A percentile compares a stretch with the other conserved stretches of the same genome.
Evolutionary conservation across 2,329 filamentous ascomycete genomes (phyloP).

Genomic region (Alternaria gaisen): DNA sequence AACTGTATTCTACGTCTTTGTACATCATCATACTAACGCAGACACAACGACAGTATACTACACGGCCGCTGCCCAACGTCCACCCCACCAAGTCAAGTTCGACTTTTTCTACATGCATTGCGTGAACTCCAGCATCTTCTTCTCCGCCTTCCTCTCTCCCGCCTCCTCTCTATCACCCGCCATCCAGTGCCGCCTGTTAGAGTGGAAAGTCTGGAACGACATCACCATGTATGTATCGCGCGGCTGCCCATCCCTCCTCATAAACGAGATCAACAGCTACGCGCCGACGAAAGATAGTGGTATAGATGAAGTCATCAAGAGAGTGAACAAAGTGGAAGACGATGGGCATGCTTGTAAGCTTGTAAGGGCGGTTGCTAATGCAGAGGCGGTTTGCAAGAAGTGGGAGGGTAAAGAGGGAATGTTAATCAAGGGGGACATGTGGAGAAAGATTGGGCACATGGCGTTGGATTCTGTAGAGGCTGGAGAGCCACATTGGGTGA

Average conservation of each 20-base stretch:
- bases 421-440: conserved; percentile 64
- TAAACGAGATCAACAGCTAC: conserved; percentile 70
- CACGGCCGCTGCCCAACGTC: conserved; percentile 69
- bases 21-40: background rate
- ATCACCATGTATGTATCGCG: conserved; percentile 77
- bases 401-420: conserved; percentile 58
- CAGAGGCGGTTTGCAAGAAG: conserved; percentile 60
- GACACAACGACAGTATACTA: conserved; percentile 57
- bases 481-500: conserved; percentile 65
- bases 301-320: conserved; percentile 58
- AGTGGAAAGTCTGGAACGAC: conserved; percentile 83
- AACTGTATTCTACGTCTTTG: background rate
- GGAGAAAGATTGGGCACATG: conserved; percentile 69
- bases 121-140: conserved; percentile 79
- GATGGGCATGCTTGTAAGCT: conserved; percentile 87
- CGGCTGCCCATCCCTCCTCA: conserved; percentile 66
- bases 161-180: conserved; percentile 65
- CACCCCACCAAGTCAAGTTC: conserved; percentile 66
- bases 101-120: conserved; percentile 88
- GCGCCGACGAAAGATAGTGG: conserved; percentile 53
- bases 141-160: conserved; percentile 67
- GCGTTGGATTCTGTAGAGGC: conserved; percentile 69
- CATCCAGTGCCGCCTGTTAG: conserved; percentile 74
- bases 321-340: conserved; percentile 64
- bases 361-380: conserved; percentile 73